Percentiles rank a stretch among this genome's conserved stretches.
Conservation (phyloP, 1,284 basidiomycete species). For the Phylloboletellus chloephorus region DNA sequence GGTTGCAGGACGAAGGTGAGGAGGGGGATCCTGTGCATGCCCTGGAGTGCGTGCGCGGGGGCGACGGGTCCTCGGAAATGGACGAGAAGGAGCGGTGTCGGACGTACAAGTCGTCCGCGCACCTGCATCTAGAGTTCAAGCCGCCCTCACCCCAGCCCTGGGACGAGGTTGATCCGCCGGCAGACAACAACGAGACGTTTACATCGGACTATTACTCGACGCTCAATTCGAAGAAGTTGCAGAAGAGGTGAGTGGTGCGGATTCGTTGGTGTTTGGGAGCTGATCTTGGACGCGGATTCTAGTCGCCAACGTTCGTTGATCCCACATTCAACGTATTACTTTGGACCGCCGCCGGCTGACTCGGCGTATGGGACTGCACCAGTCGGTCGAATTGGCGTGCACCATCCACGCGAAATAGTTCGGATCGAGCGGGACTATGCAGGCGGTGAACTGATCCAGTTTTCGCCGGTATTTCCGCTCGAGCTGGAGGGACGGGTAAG, state of each 20-base stretch:
- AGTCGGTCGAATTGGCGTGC: constrained; percentile 72
- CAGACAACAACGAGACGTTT: constrained; percentile 33
- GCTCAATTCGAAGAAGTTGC: constrained; percentile 29
- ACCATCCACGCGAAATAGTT: constrained; percentile 81
- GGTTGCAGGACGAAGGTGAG: constrained; percentile 4
- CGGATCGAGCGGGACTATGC: constrained; percentile 80
- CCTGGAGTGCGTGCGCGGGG: constrained; percentile 12
- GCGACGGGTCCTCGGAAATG: constrained; percentile 14
- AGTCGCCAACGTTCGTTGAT: constrained; percentile 47
- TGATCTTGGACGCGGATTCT: background rate
- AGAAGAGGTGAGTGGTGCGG: constrained; percentile 23
- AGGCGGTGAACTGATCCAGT: constrained; percentile 76
- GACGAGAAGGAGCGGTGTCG: constrained; percentile 21
- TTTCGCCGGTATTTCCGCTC: constrained; percentile 73
- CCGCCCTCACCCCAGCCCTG: constrained; percentile 52
- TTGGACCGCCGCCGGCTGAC: constrained; percentile 68
- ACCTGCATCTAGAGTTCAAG: constrained; percentile 34
- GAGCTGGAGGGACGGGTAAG: constrained; percentile 79
- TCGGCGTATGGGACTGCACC: constrained; percentile 73
- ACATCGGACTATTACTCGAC: constrained; percentile 37
- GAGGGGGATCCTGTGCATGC: constrained; percentile 7
- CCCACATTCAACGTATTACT: constrained; percentile 76
- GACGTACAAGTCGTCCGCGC: constrained; percentile 13
- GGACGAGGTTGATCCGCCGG: constrained; percentile 51
- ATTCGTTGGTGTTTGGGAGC: background rate